Evolutionary conservation across 108 stramenopile genomes (phyloP).

Genomic region (Skeletonema marinoi): DNA sequence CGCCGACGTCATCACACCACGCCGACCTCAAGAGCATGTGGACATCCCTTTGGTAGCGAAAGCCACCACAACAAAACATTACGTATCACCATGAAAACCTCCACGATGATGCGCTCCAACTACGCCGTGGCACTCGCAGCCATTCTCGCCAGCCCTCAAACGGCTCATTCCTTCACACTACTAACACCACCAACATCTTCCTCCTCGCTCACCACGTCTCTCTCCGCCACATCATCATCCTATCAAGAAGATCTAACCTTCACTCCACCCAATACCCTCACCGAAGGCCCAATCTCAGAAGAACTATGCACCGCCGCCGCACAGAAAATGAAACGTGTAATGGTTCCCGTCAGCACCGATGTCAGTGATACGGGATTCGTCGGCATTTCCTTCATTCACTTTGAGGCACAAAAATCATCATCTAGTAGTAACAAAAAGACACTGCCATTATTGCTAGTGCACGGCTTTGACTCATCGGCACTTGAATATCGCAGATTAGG

Average conservation of each 20-base stretch:
- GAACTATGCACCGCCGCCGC: conserved; percentile 68
- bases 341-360: conserved; percentile 66
- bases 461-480: conserved; percentile 93
- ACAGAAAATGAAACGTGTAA: conserved; percentile 62
- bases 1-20: too few species aligned
- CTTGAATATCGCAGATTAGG: conserved; percentile 88
- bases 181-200: too few species aligned
- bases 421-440: background rate
- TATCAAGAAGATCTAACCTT: conserved; percentile 56
- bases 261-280: conserved; percentile 48
- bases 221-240: background rate
- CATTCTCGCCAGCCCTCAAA: too few species aligned
- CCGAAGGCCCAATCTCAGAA: conserved; percentile 47
- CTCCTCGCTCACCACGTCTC: too few species aligned
- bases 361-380: conserved; percentile 63
- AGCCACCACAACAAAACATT: too few species aligned
- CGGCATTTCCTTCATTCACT: conserved; percentile 80
- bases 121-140: too few species aligned
- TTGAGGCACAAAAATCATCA: conserved; percentile 16
- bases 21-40: too few species aligned
- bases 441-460: conserved; percentile 63
- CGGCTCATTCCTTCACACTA: too few species aligned
- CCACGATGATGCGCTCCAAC: too few species aligned
- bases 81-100: too few species aligned
- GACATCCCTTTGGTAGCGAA: too few species aligned